phyloP scores from a whole-genome alignment of 2,329 filamentous ascomycete genomes.

The Penicillium thymicola region DNA sequence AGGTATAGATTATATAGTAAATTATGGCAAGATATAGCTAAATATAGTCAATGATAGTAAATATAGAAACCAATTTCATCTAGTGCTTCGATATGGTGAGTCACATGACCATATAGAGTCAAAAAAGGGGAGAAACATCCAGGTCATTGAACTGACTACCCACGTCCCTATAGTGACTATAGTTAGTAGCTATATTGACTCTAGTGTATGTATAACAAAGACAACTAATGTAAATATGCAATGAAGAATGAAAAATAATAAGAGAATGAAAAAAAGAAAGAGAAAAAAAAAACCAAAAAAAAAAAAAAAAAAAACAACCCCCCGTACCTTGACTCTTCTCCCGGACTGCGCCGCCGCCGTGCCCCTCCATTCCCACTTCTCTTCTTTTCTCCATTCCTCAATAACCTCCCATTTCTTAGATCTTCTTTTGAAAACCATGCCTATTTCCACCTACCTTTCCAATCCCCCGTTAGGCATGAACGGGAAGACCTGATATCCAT shows the following conservation, averaged over 20 bases:
- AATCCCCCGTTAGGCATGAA: conserved; percentile 48
- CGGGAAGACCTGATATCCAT: conserved; percentile 36
- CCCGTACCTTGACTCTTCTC: neutral
- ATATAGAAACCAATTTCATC: neutral
- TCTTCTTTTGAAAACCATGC: conserved; percentile 35
- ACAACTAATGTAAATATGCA: neutral
- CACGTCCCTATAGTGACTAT: neutral
- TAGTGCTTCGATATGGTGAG: neutral
- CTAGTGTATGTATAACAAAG: neutral
- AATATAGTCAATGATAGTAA: neutral
- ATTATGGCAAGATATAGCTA: neutral
- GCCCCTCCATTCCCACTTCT: conserved; percentile 24
- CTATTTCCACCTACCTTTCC: conserved; percentile 32
- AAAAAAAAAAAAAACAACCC: neutral
- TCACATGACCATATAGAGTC: conserved; percentile 11
- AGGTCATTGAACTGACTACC: neutral
- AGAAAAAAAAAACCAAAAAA: neutral
- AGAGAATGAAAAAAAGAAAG: neutral
- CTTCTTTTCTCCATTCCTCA: conserved; percentile 16
- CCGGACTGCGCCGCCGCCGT: conserved; percentile 34
- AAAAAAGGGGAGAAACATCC: neutral
- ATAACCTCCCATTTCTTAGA: conserved; percentile 23
- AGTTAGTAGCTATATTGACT: neutral
- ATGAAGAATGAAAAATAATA: neutral
- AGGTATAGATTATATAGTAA: neutral